phyloP scores from a whole-genome alignment of 352 stramenopile genomes.

The Phytophthora sansomeana region DNA sequence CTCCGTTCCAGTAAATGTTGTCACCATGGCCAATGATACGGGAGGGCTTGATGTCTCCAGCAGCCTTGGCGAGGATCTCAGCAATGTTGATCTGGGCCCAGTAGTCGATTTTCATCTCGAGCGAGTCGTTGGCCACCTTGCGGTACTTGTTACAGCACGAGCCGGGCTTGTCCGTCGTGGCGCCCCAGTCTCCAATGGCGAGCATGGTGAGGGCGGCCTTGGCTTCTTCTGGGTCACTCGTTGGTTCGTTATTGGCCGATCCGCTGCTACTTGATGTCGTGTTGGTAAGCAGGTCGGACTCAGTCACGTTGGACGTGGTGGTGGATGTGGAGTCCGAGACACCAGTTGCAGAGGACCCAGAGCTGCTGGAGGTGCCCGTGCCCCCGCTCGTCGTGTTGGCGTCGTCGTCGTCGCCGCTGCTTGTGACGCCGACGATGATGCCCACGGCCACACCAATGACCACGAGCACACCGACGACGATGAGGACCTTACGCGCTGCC shows the following conservation, averaged over 20 bases:
- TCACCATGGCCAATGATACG: conserved; percentile 85
- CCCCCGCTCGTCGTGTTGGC: conserved; percentile 39
- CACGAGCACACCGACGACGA: conserved; percentile 74
- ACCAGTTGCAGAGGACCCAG: conserved; percentile 6
- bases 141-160: conserved; percentile 92
- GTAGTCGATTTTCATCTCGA: conserved; percentile 91
- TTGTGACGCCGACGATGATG: conserved; percentile 73
- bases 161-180: conserved; percentile 86
- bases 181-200: conserved; percentile 88
- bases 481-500: conserved; percentile 61
- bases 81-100: conserved; percentile 88
- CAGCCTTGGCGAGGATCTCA: conserved; percentile 80
- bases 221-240: conserved; percentile 65
- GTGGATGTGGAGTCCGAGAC: conserved; percentile 15
- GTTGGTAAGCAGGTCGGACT: conserved; percentile 53
- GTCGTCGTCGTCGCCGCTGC: conserved; percentile 35
- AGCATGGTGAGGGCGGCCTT: conserved; percentile 77
- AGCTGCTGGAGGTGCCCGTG: conserved; percentile 21
- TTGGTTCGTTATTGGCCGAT: conserved; percentile 50
- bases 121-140: conserved; percentile 77
- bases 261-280: conserved; percentile 38
- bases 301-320: conserved; percentile 46
- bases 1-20: conserved; percentile 92
- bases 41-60: conserved; percentile 67
- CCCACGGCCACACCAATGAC: conserved; percentile 70